A percentile compares a stretch with the other conserved stretches of the same genome.
Evolutionary conservation across 164 flowering plant genomes (phyloP).

Genomic region (Pachysandra terminalis): DNA sequence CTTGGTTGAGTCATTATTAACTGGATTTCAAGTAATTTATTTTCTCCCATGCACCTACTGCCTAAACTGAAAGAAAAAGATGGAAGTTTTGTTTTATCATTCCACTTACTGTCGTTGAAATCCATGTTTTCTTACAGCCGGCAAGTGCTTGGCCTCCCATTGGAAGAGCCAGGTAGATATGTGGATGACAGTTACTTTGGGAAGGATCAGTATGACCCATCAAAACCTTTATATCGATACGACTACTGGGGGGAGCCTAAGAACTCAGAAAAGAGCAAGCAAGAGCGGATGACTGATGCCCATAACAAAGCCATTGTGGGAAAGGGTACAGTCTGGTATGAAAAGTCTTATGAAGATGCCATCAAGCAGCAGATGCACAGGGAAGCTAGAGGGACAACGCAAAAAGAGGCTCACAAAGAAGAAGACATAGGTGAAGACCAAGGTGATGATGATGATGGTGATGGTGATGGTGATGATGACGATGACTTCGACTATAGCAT

Average conservation of each 20-base stretch:
- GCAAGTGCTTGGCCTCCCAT: constrained; percentile 79
- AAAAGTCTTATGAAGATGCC: constrained; percentile 83
- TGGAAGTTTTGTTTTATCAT: not conserved
- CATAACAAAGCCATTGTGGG: constrained; percentile 86
- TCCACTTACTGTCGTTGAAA: not conserved
- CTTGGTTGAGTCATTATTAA: too few species aligned
- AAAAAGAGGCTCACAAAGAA: constrained; percentile 21
- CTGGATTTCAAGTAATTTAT: too few species aligned
- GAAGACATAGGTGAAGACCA: constrained; percentile 16
- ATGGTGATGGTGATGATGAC: constrained; percentile 51
- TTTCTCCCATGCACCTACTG: too few species aligned
- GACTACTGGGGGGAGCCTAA: constrained; percentile 99
- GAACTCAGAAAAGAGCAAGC: constrained; percentile 83
- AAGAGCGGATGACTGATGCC: constrained; percentile 55
- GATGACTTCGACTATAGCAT: constrained; percentile 61
- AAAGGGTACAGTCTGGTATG: constrained; percentile 77
- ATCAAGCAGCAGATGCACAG: constrained; percentile 51
- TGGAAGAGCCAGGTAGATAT: constrained; percentile 89
- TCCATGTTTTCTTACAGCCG: constrained; percentile 45
- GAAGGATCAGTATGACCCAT: constrained; percentile 76
- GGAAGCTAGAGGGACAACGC: constrained; percentile 38
- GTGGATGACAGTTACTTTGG: constrained; percentile 56
- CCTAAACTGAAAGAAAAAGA: too few species aligned
- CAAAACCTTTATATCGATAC: constrained; percentile 66
- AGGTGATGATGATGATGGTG: constrained; percentile 35